Evolutionary conservation across 1,139 yeast genomes (phyloP).

Genomic region (Yamadazyma buinensis): DNA sequence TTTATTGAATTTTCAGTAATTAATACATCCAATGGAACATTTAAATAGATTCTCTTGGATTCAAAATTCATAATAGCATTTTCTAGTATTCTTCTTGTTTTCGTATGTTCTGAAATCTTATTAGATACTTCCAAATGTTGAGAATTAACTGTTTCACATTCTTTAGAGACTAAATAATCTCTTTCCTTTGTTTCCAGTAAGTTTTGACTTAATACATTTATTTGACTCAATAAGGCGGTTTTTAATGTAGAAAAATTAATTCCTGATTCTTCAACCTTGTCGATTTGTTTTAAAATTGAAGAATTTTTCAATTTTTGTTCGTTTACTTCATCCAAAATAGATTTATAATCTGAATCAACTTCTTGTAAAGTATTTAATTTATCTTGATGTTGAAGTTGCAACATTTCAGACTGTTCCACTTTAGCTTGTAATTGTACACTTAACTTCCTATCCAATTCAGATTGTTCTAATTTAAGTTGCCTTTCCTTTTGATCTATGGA

Average conservation of each 20-base stretch:
- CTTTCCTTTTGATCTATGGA: slow-evolving; percentile 16
- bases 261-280: slow-evolving; percentile 2
- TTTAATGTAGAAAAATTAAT: slow-evolving; percentile 8
- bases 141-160: not conserved
- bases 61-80: slow-evolving; percentile 50
- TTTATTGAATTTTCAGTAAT: slow-evolving; percentile 2
- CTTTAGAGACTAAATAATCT: slow-evolving; percentile 4
- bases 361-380: not conserved
- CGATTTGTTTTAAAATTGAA: not conserved
- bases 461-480: slow-evolving; percentile 18
- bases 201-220: slow-evolving; percentile 10
- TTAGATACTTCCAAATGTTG: slow-evolving; percentile 5
- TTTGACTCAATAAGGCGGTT: slow-evolving; percentile 4
- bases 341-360: slow-evolving; percentile 8
- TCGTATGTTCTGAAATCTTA: slow-evolving; percentile 17
- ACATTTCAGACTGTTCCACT: slow-evolving; percentile 3
- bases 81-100: slow-evolving; percentile 41
- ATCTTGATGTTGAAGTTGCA: not conserved
- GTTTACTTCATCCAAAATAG: slow-evolving; percentile 3
- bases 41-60: slow-evolving; percentile 34
- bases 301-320: slow-evolving; percentile 1
- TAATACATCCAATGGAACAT: slow-evolving; percentile 6
- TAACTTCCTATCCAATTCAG: slow-evolving; percentile 9
- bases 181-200: slow-evolving; percentile 8
- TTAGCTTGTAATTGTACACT: slow-evolving; percentile 5